Evolutionary conservation across 345 rosid genomes (phyloP), one percentile per base, ranked within the genome.

Genomic region (Eucalyptus lansdowneana): DNA sequence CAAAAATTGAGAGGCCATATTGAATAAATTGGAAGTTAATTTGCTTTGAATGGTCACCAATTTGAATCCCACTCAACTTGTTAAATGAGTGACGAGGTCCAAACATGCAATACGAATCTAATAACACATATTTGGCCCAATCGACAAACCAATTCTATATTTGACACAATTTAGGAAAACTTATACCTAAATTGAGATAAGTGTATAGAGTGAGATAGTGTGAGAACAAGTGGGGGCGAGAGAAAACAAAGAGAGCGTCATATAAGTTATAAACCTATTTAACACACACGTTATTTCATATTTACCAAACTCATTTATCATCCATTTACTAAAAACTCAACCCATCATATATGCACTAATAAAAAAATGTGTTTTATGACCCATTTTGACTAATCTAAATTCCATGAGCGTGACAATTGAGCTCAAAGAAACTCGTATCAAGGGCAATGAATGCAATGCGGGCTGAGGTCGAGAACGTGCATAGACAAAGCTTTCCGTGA

Each of bases 1-100:
- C 8, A 29, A 60, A 60, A 27, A 3, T 60, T 60, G 2, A 27
- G 4, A 2, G 0, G 2, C 1, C 58, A 53, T 0, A 19, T 53
- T 53, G 1, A 53, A 53, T 4, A 53, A 19, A 8, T 53, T 8
- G 1, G 19, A 53, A 53, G 5, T 53, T 53, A 0, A 8, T 19
- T n/a, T n/a, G 6, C 76, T n/a, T 67, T 1, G 0, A 14, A 67
- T n/a, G 11, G 40, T 67, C 76, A n/a, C 40, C 19, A 7, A 4
- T 67, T 14, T 2, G 4, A 69, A 56, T 22, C 27, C 6, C 62
- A 56, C 62, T 56, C 1, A 1, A 5, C 62, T 24, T 5, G 13
- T 56, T 24, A 56, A 56, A 56, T 5, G 5, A 54, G 11, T 22
- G 60, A 51, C 1, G 11, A 53, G 58, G 2, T 53, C 54, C 54